Base-by-base conservation (phyloP, 208 protist genomes). In the Crithidia sp. region DNA sequence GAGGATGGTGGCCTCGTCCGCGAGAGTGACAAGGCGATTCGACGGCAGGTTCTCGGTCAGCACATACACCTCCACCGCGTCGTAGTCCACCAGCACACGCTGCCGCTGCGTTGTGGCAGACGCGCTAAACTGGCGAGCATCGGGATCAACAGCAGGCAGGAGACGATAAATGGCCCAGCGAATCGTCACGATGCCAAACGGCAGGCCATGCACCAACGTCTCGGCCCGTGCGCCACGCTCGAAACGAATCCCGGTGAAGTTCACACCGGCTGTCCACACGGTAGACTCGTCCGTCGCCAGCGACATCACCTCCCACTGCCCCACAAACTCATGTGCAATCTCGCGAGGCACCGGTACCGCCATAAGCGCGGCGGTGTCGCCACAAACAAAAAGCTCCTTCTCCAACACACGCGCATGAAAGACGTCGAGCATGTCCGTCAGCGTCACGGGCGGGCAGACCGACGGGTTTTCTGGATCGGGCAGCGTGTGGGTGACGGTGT, bases 111-210 rank as follows among this genome's bases (percentile, higher is more conserved):
- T 52, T 50, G n/a, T 54, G 14, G 49, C 41, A 28, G 28, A 28
- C 28, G 28, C 28, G 12, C 45, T 13, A 49, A 13, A 49, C 54
- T n/a, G 16, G 70, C 37, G n/a, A 43, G 7, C 59, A 28, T 58
- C 6, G 61, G 45, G 10, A 40, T 6, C 0, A 16, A 6, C 6
- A 2, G 43, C 10, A 2, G 59, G 69, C 7, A 80, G 61, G 5
- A 78, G 59, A 2, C 76, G 78, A 67, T 96, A 96, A 41, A 96
- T 79, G 40, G 88, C 77, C 92, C 92, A 96, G 14, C 92, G 89
- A 43, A 96, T 74, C 50, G 86, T 95, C 49, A 96, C 76, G 36
- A 96, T 85, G 37, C 92, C 92, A 74, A 96, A 96, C n/a, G 89
- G 89, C 45, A 96, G 78, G 10, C 86, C 86, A 41, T 79, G 75